phyloP scores from a whole-genome alignment of 2,329 filamentous ascomycete genomes.

The Mycosphaerella sp. region DNA sequence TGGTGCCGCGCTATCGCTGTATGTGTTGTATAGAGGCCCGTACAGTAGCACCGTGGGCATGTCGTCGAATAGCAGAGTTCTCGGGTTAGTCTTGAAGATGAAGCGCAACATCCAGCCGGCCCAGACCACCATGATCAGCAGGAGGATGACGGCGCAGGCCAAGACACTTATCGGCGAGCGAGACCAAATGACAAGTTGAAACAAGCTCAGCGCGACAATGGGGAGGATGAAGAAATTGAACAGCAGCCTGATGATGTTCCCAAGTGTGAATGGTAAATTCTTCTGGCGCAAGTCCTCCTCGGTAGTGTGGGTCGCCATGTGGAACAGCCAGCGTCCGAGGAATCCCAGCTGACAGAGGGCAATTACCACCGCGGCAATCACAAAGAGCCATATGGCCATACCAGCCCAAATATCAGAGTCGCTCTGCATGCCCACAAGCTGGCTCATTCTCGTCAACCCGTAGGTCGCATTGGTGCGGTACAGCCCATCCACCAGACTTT shows the following conservation, averaged over 20 bases:
- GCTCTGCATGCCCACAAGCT: constrained; percentile 72
- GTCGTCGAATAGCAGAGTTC: constrained; percentile 87
- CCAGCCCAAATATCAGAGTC: constrained; percentile 84
- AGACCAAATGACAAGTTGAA: constrained; percentile 74
- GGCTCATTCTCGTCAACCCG: constrained; percentile 71
- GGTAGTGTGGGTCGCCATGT: constrained; percentile 61
- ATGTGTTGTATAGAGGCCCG: constrained; percentile 94
- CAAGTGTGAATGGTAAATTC: constrained; percentile 71
- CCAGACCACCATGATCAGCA: constrained; percentile 67
- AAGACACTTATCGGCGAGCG: constrained; percentile 65
- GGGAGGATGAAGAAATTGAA: constrained; percentile 92
- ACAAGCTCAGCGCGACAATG: constrained; percentile 78
- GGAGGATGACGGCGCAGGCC: constrained; percentile 66
- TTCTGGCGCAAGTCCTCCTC: constrained; percentile 87
- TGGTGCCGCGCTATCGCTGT: constrained; percentile 83
- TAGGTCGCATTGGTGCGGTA: constrained; percentile 73
- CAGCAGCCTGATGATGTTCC: constrained; percentile 64
- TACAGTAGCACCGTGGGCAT: constrained; percentile 83
- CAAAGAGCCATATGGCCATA: constrained; percentile 85
- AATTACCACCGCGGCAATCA: constrained; percentile 63
- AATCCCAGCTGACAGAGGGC: constrained; percentile 72
- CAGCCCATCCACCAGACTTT: constrained; percentile 73
- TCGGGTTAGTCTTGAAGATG: constrained; percentile 73
- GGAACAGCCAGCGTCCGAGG: constrained; percentile 66
- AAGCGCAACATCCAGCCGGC: constrained; percentile 73